Percentiles rank a stretch among this genome's conserved stretches.
Conservation (phyloP, 306 rosid species). For the Casuarina cunninghamiana region DNA sequence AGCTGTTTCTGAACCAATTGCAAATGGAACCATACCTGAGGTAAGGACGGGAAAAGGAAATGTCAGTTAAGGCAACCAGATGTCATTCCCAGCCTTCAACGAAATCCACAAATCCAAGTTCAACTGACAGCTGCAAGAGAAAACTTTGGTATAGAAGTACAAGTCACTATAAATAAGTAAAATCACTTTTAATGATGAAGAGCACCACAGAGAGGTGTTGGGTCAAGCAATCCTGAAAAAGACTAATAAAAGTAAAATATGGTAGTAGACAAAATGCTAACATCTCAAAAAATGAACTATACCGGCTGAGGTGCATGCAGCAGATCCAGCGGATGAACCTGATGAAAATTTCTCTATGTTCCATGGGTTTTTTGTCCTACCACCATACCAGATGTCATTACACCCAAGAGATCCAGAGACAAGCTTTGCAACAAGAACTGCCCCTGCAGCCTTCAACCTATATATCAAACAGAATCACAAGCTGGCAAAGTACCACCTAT, state of each 20-base stretch:
- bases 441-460: conserved; percentile 65
- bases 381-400: conserved; percentile 87
- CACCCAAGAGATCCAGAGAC: conserved; percentile 78
- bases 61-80: neutral
- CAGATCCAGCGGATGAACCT: conserved; percentile 81
- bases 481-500: conserved; percentile 7
- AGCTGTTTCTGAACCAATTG: conserved; percentile 73
- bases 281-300: conserved; percentile 3
- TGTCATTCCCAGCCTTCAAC: no score
- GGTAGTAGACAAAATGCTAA: neutral
- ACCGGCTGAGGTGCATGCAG: conserved; percentile 79
- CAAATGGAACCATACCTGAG: conserved; percentile 78
- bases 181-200: conserved; percentile 11
- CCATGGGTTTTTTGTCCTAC: conserved; percentile 83
- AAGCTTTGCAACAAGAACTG: conserved; percentile 82
- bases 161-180: neutral
- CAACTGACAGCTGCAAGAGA: neutral
- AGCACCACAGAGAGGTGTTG: conserved; percentile 1
- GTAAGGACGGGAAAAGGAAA: conserved; percentile 17
- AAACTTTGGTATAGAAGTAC: neutral
- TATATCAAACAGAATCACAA: conserved; percentile 12
- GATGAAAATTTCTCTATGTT: conserved; percentile 72
- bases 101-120: neutral
- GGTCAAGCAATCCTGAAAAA: neutral
- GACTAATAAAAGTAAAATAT: neutral